Percentiles rank a stretch among this genome's conserved stretches.
Evolutionary conservation across 768 basidiomycete species (phyloP).

Genomic region (Xerocomellus amylosporus): DNA sequence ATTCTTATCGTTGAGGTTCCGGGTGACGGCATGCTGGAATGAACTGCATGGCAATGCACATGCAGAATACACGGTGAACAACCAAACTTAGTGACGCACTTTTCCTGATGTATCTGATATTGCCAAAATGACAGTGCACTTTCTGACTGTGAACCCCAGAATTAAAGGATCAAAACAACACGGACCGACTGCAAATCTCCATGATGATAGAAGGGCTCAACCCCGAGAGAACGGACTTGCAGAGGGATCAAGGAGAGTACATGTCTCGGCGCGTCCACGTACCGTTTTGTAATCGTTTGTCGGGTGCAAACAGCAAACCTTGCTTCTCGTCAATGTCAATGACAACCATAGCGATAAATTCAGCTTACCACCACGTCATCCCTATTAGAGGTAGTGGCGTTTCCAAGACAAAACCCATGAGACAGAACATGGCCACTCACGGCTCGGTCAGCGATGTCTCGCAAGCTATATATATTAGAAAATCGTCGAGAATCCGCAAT

Average conservation of each 20-base stretch:
- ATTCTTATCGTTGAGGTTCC: conserved; percentile 79
- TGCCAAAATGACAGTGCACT: conserved; percentile 91
- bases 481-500: background rate
- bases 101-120: conserved; percentile 86
- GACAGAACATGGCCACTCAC: conserved; percentile 38
- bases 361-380: conserved; percentile 56
- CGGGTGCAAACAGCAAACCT: conserved; percentile 82
- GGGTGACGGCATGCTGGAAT: conserved; percentile 80
- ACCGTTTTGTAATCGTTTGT: conserved; percentile 92
- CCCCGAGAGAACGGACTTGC: conserved; percentile 81
- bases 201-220: conserved; percentile 70
- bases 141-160: conserved; percentile 1
- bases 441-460: conserved; percentile 78
- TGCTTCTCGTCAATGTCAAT: conserved; percentile 10
- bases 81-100: conserved; percentile 41
- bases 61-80: background rate
- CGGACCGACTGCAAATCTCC: conserved; percentile 78
- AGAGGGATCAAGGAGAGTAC: conserved; percentile 1
- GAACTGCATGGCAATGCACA: conserved; percentile 34
- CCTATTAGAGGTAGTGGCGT: conserved; percentile 4
- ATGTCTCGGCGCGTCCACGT: conserved; percentile 35
- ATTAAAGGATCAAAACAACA: background rate
- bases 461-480: conserved; percentile 52
- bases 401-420: background rate
- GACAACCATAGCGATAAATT: background rate